phyloP scores from a whole-genome alignment of 2,329 filamentous ascomycete genomes.

The Fusarium transvaalense region DNA sequence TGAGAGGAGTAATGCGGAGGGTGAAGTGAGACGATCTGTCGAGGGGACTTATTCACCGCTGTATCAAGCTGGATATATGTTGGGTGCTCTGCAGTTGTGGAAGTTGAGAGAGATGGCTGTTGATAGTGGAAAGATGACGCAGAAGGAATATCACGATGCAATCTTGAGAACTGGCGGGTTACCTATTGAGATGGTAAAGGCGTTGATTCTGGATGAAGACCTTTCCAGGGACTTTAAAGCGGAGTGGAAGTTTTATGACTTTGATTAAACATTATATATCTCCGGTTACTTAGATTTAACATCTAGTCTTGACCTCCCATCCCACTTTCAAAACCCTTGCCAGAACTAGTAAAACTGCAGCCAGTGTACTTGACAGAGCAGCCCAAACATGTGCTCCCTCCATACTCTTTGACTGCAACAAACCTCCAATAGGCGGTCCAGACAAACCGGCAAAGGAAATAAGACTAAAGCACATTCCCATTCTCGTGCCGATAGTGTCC shows the following conservation, averaged over 20 bases:
- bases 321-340: conserved; percentile 38
- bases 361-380: conserved; percentile 48
- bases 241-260: conserved; percentile 37
- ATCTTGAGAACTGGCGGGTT: conserved; percentile 29
- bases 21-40: conserved; percentile 30
- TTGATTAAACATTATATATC: conserved; percentile 17
- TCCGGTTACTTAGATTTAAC: conserved; percentile 13
- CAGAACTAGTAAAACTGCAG: conserved; percentile 36
- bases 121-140: conserved; percentile 8
- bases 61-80: conserved; percentile 38
- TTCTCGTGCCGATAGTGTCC: conserved; percentile 55
- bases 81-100: conserved; percentile 32
- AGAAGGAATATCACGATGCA: conserved; percentile 37
- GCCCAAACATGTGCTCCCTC: conserved; percentile 53
- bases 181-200: conserved; percentile 40
- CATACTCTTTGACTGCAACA: conserved; percentile 42
- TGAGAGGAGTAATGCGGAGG: conserved; percentile 34
- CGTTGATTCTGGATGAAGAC: conserved; percentile 15
- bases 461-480: conserved; percentile 59
- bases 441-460: conserved; percentile 55
- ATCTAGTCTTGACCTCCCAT: conserved; percentile 36
- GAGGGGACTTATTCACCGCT: conserved; percentile 34
- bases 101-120: conserved; percentile 34
- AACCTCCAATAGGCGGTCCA: conserved; percentile 56
- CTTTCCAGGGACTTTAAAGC: conserved; percentile 30